Evolutionary conservation across 2,329 filamentous ascomycete species (phyloP).

Genomic region (Fusarium nanum): DNA sequence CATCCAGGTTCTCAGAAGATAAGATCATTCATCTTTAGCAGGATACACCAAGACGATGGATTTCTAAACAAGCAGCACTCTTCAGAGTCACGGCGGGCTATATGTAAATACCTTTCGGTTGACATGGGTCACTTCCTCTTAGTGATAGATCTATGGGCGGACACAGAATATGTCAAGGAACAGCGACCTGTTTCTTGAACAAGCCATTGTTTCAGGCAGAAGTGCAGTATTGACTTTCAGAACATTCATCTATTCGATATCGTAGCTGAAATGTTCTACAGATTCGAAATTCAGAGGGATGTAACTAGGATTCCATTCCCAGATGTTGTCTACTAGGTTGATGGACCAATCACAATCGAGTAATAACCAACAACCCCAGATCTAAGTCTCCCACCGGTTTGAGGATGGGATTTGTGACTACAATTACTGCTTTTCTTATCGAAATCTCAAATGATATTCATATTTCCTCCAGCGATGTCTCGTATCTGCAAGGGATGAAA

Average conservation of each 20-base stretch:
- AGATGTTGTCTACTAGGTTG: background rate
- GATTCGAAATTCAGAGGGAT: background rate
- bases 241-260: no score
- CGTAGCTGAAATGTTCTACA: no score
- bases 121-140: fast-evolving
- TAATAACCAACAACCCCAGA: background rate
- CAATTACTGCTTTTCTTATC: background rate
- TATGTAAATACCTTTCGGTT: background rate
- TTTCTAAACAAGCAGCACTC: fast-evolving
- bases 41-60: fast-evolving
- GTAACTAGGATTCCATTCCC: background rate
- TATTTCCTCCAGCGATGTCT: background rate
- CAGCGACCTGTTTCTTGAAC: background rate
- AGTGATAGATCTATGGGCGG: no score
- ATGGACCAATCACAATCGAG: background rate
- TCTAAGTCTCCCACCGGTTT: background rate
- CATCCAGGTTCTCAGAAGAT: background rate
- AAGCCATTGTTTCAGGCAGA: background rate
- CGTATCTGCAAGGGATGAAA: slow-evolving; percentile 5
- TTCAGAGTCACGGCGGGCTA: background rate
- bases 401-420: background rate
- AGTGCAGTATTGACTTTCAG: no score
- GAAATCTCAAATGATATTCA: no score
- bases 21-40: background rate
- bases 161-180: background rate